A percentile compares a stretch with the other conserved stretches of the same genome.
These are phyloP conservation scores for Tetrahymena malaccensis DNA, from an alignment of 73 alveolate species.

Conservation along the genomic window DNA sequence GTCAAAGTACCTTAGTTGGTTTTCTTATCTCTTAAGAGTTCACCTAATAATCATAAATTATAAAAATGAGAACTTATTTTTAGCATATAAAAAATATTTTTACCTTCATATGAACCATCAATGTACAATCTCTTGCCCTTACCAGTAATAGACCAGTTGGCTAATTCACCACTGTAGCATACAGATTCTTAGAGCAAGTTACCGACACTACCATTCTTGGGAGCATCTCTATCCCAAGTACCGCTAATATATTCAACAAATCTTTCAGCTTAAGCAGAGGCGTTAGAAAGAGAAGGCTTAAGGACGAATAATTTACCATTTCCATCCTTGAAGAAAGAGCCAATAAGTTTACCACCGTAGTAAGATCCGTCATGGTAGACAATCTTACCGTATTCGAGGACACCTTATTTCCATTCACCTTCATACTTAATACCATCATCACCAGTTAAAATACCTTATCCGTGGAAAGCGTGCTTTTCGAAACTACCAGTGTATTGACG, in stretches of 20 bases:
- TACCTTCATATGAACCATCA: neutral
- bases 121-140: neutral
- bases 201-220: neutral
- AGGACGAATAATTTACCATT: neutral
- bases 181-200: neutral
- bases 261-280: neutral
- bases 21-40: neutral
- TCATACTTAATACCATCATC: neutral
- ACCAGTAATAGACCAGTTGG: neutral
- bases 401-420: constrained; percentile 3
- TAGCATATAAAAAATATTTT: neutral
- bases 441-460: neutral
- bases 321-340: neutral
- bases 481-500: neutral
- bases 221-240: neutral
- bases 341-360: neutral
- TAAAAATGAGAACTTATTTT: neutral
- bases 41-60: neutral
- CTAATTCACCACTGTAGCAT: neutral
- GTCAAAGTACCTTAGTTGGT: neutral
- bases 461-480: neutral
- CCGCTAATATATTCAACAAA: neutral
- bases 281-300: neutral
- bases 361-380: neutral
- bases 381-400: neutral